Evolutionary conservation across 2,329 filamentous ascomycete species (phyloP).

Genomic region (Alternaria gaisen): DNA sequence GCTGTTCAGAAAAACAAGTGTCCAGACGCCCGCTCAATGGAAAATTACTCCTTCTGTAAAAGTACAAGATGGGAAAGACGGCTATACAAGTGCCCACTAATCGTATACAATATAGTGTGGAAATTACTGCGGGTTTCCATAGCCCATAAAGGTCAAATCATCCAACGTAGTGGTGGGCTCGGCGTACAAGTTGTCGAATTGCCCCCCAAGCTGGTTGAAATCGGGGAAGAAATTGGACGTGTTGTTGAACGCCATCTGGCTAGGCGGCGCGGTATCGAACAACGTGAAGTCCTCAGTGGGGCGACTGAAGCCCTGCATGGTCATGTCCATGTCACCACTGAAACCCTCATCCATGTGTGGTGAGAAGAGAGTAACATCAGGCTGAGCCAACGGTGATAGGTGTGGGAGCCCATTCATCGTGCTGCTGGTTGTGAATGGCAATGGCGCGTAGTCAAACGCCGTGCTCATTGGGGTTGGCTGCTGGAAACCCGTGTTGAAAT

Average conservation of each 20-base stretch:
- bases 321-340: slow-evolving; percentile 53
- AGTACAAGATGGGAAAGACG: slow-evolving; percentile 26
- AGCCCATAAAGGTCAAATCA: slow-evolving; percentile 38
- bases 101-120: slow-evolving; percentile 25
- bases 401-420: slow-evolving; percentile 54
- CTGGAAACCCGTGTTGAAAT: slow-evolving; percentile 68
- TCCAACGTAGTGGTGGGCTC: slow-evolving; percentile 44
- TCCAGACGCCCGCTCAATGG: slow-evolving; percentile 25
- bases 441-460: slow-evolving; percentile 53
- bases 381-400: slow-evolving; percentile 74
- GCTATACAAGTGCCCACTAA: slow-evolving; percentile 31
- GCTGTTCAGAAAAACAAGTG: slow-evolving; percentile 25
- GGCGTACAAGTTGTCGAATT: slow-evolving; percentile 44
- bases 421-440: slow-evolving; percentile 41
- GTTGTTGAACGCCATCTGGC: slow-evolving; percentile 34
- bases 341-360: slow-evolving; percentile 72
- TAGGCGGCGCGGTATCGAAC: slow-evolving; percentile 52
- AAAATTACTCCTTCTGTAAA: slow-evolving; percentile 13
- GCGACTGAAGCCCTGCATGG: slow-evolving; percentile 42
- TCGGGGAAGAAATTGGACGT: slow-evolving; percentile 51
- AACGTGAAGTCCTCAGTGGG: slow-evolving; percentile 69
- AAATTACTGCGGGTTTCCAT: slow-evolving; percentile 34
- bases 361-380: slow-evolving; percentile 74
- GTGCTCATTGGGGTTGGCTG: slow-evolving; percentile 60
- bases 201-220: slow-evolving; percentile 52